Base-by-base conservation (phyloP, 768 basidiomycete genomes). In the Trametes maxima region DNA sequence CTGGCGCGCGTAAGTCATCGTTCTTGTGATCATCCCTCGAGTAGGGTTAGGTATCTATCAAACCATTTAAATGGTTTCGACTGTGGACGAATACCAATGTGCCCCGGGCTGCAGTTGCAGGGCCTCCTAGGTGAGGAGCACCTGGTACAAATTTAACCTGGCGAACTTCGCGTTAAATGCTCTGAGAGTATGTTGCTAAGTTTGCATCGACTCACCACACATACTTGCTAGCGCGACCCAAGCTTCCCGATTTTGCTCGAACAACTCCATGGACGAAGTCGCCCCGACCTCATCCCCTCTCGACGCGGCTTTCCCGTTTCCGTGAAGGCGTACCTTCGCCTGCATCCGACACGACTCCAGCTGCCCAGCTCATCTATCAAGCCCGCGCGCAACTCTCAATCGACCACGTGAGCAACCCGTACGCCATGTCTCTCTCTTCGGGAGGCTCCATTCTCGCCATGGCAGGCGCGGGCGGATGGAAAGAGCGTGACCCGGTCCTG, bases 291-390 rank as follows among this genome's bases (percentile, higher is more conserved):
- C 73, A 74, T 58, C 65, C 72, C 3, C 39, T 44, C 16, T 69
- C 73, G 17, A 73, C 73, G 10, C 71, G 67, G 2, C 73, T 76
- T 16, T 63, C 75, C 21, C 76, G 77, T 24, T 78, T 79, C 68
- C 62, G 68, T 12, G 57, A 65, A 5, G 62, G 65, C 17, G 33
- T 51, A 6, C 64, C 19, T 24, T n/a, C 61, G 12, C 55, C 68
- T 6, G 56, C 67, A 10, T 61, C 66, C 5, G 33, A 48, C 6
- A 21, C 53, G 1, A 67, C 68, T 11, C 68, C 72, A 16, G 49
- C 61, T n/a, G 76, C 75, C 2, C 68, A 65, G 10, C 49, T 64
- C 22, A 67, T 79, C 13, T 72, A 70, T 56, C 67, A 79, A 51
- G 77, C 76, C 6, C 69, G 77, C 24, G 74, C 69, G 46, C 74